Percentiles rank a stretch among this genome's conserved stretches.
These are phyloP conservation scores for Hippophae tibetana DNA, from an alignment of 306 rosid species.

Conservation along the genomic window DNA sequence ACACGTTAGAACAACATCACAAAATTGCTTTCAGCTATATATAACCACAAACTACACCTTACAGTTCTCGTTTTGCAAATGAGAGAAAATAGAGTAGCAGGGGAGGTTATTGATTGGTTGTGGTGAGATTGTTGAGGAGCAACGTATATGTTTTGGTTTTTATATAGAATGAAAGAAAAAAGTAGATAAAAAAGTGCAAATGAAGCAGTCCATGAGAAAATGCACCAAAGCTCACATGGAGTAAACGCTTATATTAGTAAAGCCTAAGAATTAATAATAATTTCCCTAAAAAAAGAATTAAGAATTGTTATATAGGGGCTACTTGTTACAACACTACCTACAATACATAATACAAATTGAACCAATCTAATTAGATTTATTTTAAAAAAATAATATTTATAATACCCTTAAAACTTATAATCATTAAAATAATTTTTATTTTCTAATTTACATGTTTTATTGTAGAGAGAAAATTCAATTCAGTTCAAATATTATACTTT, in stretches of 20 bases:
- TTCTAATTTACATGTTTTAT: too few species aligned
- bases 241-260: slow-evolving; percentile 17
- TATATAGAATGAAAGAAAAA: slow-evolving; percentile 9
- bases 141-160: not conserved
- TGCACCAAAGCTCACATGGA: slow-evolving; percentile 76
- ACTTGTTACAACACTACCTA: not conserved
- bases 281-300: not conserved
- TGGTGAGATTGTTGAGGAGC: slow-evolving; percentile 5
- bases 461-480: too few species aligned
- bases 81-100: not conserved
- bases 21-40: too few species aligned
- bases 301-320: slow-evolving; percentile 27
- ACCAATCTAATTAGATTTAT: too few species aligned
- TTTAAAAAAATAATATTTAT: too few species aligned
- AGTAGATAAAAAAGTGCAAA: slow-evolving; percentile 15
- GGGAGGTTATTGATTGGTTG: not conserved
- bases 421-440: too few species aligned
- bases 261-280: not conserved
- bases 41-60: too few species aligned
- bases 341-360: too few species aligned
- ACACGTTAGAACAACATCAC: too few species aligned
- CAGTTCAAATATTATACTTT: too few species aligned
- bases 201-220: slow-evolving; percentile 42
- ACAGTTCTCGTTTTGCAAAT: slow-evolving; percentile 1
- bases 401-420: too few species aligned